These are phyloP conservation scores for Metschnikowia henanensis DNA, from an alignment of 805 yeast genomes.

Conservation along the genomic window DNA sequence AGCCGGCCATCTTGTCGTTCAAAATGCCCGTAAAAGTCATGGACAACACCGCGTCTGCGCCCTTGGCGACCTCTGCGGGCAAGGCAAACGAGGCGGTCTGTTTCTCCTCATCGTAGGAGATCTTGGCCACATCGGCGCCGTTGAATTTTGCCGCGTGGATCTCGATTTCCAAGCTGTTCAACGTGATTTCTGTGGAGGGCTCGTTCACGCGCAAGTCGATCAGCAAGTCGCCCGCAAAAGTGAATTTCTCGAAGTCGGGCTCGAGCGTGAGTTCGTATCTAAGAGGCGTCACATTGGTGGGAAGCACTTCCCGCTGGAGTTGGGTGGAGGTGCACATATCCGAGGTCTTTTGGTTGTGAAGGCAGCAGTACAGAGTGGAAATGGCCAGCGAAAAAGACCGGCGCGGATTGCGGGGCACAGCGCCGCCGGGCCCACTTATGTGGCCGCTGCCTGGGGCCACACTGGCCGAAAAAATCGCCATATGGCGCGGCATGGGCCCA, in stretches of 20 bases:
- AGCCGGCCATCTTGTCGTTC: slow-evolving; percentile 82
- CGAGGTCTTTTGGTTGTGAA: slow-evolving; percentile 2
- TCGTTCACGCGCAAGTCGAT: slow-evolving; percentile 57
- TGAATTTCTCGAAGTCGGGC: slow-evolving; percentile 53
- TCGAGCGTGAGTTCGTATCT: slow-evolving; percentile 43
- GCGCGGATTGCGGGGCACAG: not conserved
- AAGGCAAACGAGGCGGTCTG: slow-evolving; percentile 42
- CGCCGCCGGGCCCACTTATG: too few species aligned
- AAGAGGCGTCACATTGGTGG: slow-evolving; percentile 41
- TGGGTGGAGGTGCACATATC: slow-evolving; percentile 11
- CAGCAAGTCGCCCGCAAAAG: slow-evolving; percentile 53
- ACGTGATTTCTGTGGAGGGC: slow-evolving; percentile 43
- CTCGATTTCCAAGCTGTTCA: slow-evolving; percentile 68
- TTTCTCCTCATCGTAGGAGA: slow-evolving; percentile 35
- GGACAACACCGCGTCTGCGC: slow-evolving; percentile 43
- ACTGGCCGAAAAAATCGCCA: too few species aligned
- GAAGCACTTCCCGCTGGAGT: slow-evolving; percentile 40
- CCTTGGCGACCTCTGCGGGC: slow-evolving; percentile 34
- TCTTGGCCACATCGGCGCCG: slow-evolving; percentile 23
- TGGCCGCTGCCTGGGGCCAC: too few species aligned
- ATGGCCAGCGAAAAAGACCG: not conserved
- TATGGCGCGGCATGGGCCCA: too few species aligned
- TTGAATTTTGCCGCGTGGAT: slow-evolving; percentile 48
- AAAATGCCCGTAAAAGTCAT: slow-evolving; percentile 60
- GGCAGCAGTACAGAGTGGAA: slow-evolving; percentile 9